Evolutionary conservation across 2,329 filamentous ascomycete species (phyloP).

Genomic region (Pseudogymnoascus sp.): DNA sequence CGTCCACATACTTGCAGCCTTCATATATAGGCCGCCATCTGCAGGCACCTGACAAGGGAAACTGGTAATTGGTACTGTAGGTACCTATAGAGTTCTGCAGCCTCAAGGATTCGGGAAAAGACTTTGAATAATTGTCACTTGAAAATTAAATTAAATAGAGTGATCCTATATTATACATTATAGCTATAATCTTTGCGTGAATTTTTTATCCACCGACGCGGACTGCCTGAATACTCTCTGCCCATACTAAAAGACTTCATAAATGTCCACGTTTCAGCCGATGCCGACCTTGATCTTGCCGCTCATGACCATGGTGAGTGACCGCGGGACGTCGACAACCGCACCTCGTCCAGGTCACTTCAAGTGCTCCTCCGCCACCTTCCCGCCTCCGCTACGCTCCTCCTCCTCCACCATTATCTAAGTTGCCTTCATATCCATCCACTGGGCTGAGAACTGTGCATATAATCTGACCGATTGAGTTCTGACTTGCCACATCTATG

Average conservation of each 20-base stretch:
- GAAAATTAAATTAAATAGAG: not conserved
- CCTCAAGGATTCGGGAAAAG: not conserved
- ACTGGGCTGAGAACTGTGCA: not conserved
- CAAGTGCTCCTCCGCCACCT: not conserved
- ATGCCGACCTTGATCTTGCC: not conserved
- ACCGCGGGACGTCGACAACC: not conserved
- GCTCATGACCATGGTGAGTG: not conserved
- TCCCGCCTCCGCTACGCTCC: not conserved
- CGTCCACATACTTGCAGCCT: not conserved
- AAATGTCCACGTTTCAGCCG: not conserved
- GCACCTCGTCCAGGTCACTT: not conserved
- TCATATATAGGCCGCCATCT: not conserved
- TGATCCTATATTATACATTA: not conserved
- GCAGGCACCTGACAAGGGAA: not conserved
- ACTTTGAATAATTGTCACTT: not conserved
- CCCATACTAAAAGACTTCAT: not conserved
- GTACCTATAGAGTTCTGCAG: not conserved
- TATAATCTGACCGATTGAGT: slow-evolving; percentile 2
- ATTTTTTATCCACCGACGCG: not conserved
- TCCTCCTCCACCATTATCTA: not conserved
- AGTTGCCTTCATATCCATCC: not conserved
- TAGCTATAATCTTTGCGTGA: not conserved
- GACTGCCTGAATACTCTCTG: not conserved
- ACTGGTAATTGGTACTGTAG: not conserved
- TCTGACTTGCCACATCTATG: not conserved